A percentile compares a stretch with the other conserved stretches of the same genome.
These are phyloP conservation scores for Furcasterigmium furcatum DNA, from an alignment of 2,329 filamentous ascomycete genomes.

Conservation along the genomic window DNA sequence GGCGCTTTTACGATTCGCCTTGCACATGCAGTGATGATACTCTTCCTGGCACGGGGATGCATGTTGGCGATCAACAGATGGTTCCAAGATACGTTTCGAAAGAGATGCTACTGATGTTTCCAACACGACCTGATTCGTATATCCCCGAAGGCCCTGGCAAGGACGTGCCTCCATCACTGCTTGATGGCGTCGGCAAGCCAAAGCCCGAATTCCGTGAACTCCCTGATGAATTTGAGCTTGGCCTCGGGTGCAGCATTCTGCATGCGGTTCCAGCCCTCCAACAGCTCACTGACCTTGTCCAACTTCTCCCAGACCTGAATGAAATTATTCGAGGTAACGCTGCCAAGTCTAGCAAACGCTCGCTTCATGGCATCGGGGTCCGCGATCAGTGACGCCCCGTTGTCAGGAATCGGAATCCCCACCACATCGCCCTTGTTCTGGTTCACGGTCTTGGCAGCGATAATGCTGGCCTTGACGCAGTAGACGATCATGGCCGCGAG, in stretches of 20 bases:
- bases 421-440: neutral
- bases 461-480: conserved; percentile 13
- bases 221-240: neutral
- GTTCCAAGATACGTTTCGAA: too few species aligned
- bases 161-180: too few species aligned
- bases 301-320: neutral
- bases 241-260: neutral
- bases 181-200: neutral
- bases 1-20: too few species aligned
- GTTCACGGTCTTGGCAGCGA: neutral
- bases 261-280: neutral
- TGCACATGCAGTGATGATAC: too few species aligned
- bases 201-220: neutral
- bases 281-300: neutral
- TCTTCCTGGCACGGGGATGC: too few species aligned
- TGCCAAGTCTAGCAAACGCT: neutral
- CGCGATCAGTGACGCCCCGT: neutral
- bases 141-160: too few species aligned
- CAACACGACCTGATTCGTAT: too few species aligned
- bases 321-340: neutral
- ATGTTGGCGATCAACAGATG: too few species aligned
- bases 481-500: conserved; percentile 25
- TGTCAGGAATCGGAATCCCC: neutral
- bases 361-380: neutral
- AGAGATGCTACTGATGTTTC: too few species aligned